Percentiles rank a stretch among this genome's conserved stretches.
These are phyloP conservation scores for Thinopyrum obtusiflorum DNA, from an alignment of 202 grass and related monocot genomes.

Conservation along the genomic window DNA sequence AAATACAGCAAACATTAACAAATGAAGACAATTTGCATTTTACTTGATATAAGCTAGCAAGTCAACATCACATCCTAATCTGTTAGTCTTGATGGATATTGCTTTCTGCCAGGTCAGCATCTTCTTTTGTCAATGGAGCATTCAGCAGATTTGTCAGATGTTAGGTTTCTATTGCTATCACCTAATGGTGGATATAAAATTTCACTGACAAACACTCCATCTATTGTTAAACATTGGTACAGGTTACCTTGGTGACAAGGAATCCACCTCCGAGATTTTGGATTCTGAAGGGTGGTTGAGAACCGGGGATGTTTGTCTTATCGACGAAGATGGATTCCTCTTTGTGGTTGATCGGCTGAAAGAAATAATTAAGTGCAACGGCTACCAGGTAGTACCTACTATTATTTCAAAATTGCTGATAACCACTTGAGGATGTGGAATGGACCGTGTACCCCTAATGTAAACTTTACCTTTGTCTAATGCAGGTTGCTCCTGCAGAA, in stretches of 20 bases:
- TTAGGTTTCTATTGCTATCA: neutral
- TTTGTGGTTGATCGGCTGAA: slow-evolving; percentile 55
- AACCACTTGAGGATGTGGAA: neutral
- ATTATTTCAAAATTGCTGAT: neutral
- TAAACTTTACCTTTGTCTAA: neutral
- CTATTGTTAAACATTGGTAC: neutral
- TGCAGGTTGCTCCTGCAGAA: slow-evolving; percentile 60
- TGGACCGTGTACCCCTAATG: neutral
- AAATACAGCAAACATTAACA: neutral
- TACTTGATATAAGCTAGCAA: neutral
- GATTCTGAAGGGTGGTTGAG: slow-evolving; percentile 67
- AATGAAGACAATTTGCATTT: neutral
- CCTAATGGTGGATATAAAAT: neutral
- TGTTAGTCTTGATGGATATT: neutral
- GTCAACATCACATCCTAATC: neutral
- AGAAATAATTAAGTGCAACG: slow-evolving; percentile 76
- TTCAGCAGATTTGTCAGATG: neutral
- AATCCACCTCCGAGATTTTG: slow-evolving; percentile 44
- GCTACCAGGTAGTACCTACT: slow-evolving; percentile 69
- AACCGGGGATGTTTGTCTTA: slow-evolving; percentile 63
- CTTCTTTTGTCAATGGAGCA: neutral
- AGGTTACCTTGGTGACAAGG: slow-evolving; percentile 60
- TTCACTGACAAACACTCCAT: neutral
- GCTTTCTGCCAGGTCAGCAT: slow-evolving; percentile 6
- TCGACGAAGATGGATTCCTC: slow-evolving; percentile 57